Percentiles rank a stretch among this genome's conserved stretches.
These are phyloP conservation scores for Rhodotorula kratochvilovae DNA, from an alignment of 768 basidiomycete genomes.

Conservation along the genomic window DNA sequence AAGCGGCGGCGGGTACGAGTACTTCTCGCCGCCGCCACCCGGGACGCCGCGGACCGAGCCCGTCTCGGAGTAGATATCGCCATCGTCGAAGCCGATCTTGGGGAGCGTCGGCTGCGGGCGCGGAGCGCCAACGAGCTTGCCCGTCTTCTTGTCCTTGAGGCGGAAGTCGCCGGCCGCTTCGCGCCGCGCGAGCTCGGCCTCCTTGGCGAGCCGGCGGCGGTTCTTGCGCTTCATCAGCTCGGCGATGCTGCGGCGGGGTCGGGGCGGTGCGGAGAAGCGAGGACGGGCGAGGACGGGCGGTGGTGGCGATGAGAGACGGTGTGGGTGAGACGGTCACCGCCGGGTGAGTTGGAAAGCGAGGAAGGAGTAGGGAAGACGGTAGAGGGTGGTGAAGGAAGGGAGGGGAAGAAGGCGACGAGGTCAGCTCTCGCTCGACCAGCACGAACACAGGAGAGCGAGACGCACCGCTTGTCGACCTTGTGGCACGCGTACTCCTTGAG, in stretches of 20 bases:
- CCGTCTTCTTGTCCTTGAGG: conserved; percentile 85
- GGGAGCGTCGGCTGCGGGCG: conserved; percentile 93
- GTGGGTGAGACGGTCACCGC: no score
- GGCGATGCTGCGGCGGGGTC: conserved; percentile 85
- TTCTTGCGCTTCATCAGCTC: conserved; percentile 88
- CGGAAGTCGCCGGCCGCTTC: conserved; percentile 87
- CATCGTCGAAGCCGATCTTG: conserved; percentile 75
- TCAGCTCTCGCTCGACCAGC: conserved; percentile 3
- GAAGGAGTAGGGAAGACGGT: background rate
- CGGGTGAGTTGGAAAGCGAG: background rate
- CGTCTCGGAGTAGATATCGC: conserved; percentile 45
- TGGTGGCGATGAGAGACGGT: no score
- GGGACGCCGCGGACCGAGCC: conserved; percentile 9
- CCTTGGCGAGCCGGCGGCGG: conserved; percentile 75
- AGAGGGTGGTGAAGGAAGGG: background rate
- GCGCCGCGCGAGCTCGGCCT: conserved; percentile 76
- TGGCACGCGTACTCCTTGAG: conserved; percentile 99
- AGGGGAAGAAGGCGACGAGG: background rate
- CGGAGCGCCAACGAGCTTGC: conserved; percentile 69
- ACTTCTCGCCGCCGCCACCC: background rate
- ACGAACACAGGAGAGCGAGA: conserved; percentile 9
- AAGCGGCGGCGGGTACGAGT: conserved; percentile 9
- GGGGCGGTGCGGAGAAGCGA: no score
- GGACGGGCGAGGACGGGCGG: no score
- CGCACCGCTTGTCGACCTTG: conserved; percentile 87